These are phyloP conservation scores for Umbelopsis sp. DNA, from an alignment of 192 early-diverging fungal genomes.

Conservation along the genomic window DNA sequence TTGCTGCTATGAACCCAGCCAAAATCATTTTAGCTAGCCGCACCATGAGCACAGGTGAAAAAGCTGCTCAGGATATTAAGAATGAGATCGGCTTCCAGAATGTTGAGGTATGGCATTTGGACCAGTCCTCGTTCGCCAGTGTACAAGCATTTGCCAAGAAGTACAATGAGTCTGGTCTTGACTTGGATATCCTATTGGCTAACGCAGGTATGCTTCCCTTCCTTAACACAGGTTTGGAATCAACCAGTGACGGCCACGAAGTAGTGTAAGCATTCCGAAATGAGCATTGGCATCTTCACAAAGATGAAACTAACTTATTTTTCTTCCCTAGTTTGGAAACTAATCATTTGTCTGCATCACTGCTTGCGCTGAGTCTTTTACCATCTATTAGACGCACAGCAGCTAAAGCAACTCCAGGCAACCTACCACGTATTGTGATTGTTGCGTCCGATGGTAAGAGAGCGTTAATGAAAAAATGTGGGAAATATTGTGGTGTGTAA, in stretches of 20 bases:
- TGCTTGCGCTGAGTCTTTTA: conserved; percentile 24
- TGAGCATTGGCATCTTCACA: background rate
- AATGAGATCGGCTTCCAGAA: background rate
- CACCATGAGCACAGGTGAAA: conserved; percentile 19
- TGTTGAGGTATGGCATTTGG: conserved; percentile 29
- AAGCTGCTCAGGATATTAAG: conserved; percentile 12
- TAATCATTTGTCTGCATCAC: conserved; percentile 27
- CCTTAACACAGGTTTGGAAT: background rate
- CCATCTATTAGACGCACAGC: conserved; percentile 25
- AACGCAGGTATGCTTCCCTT: conserved; percentile 47
- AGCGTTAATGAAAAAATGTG: too few relatives aligned
- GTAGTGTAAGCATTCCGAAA: conserved; percentile 10
- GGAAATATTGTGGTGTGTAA: background rate
- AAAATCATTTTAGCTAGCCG: conserved; percentile 32
- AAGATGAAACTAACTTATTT: background rate
- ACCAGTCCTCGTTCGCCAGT: conserved; percentile 26
- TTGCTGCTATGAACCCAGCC: conserved; percentile 20
- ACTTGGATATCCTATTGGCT: conserved; percentile 46
- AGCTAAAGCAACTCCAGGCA: background rate
- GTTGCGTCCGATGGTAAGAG: conserved; percentile 27
- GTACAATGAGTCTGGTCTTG: conserved; percentile 30
- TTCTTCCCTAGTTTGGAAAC: conserved; percentile 16
- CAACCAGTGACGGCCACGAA: conserved; percentile 24
- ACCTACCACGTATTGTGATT: conserved; percentile 23
- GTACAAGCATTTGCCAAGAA: conserved; percentile 38